These are phyloP conservation scores for Kazachstania viticola DNA, from an alignment of 805 yeast species.

Conservation along the genomic window DNA sequence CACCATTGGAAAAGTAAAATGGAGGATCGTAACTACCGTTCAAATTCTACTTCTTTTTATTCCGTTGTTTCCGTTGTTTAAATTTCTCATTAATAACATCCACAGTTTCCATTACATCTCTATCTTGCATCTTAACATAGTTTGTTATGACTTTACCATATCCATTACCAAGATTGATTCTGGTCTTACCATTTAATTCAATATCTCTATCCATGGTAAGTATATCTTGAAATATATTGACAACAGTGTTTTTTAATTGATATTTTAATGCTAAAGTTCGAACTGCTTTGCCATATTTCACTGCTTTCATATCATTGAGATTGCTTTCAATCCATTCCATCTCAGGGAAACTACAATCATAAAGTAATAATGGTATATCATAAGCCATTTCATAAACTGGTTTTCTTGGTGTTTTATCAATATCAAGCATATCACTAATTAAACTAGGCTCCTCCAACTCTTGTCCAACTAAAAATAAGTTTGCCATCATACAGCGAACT, in stretches of 20 bases:
- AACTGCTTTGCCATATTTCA: slow-evolving; percentile 33
- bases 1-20: background rate
- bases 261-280: slow-evolving; percentile 44
- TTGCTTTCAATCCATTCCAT: slow-evolving; percentile 47
- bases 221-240: slow-evolving; percentile 36
- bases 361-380: slow-evolving; percentile 76
- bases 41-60: slow-evolving; percentile 1
- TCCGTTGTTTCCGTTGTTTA: slow-evolving; percentile 30
- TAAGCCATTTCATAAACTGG: slow-evolving; percentile 85
- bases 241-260: slow-evolving; percentile 44
- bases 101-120: slow-evolving; percentile 53
- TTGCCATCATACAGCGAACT: slow-evolving; percentile 89
- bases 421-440: slow-evolving; percentile 47
- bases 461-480: slow-evolving; percentile 73
- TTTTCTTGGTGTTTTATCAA: slow-evolving; percentile 43
- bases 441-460: slow-evolving; percentile 49
- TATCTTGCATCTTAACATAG: slow-evolving; percentile 45
- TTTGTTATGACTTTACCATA: slow-evolving; percentile 44
- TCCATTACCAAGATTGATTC: slow-evolving; percentile 69
- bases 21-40: background rate
- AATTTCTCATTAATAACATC: slow-evolving; percentile 60
- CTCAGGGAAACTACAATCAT: slow-evolving; percentile 67
- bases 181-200: slow-evolving; percentile 19
- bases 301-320: slow-evolving; percentile 28
- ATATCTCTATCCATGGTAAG: slow-evolving; percentile 12